phyloP scores from a whole-genome alignment of 306 rosid species.

The Hippophae gyantsensis region DNA sequence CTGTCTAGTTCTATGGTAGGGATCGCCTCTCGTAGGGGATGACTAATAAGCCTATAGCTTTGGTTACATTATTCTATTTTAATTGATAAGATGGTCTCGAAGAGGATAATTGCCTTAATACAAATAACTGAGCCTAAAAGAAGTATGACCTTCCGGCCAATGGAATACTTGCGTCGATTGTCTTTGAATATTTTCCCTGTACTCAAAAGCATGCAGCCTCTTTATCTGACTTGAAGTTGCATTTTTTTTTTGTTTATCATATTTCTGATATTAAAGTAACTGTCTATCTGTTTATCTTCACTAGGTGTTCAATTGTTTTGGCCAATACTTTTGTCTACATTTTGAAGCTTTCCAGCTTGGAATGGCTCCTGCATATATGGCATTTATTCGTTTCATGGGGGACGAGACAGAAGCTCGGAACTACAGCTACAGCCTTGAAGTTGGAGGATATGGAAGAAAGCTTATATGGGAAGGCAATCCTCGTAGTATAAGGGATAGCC shows the following conservation, averaged over 20 bases:
- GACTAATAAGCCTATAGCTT: no score
- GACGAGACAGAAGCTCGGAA: constrained; percentile 53
- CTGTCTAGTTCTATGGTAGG: no score
- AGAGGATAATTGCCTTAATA: no score
- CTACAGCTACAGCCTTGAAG: constrained; percentile 71
- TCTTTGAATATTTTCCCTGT: no score
- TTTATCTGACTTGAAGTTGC: not conserved
- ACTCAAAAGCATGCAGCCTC: no score
- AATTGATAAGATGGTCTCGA: no score
- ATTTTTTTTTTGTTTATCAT: constrained; percentile 1
- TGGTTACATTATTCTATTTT: no score
- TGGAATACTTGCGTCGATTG: no score
- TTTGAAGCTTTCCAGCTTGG: constrained; percentile 81
- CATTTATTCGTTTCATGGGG: constrained; percentile 73
- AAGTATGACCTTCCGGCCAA: no score
- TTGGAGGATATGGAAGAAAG: constrained; percentile 64
- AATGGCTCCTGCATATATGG: constrained; percentile 71
- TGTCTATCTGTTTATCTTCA: constrained; percentile 8
- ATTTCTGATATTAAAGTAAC: constrained; percentile 12
- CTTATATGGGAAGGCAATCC: constrained; percentile 64
- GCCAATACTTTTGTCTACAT: constrained; percentile 72
- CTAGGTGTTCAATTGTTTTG: constrained; percentile 73
- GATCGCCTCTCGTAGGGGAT: no score
- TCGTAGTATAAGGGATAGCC: constrained; percentile 62
- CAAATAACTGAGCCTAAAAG: no score